phyloP scores from a whole-genome alignment of 2,329 filamentous ascomycete genomes.

The Botrytis paeoniae region DNA sequence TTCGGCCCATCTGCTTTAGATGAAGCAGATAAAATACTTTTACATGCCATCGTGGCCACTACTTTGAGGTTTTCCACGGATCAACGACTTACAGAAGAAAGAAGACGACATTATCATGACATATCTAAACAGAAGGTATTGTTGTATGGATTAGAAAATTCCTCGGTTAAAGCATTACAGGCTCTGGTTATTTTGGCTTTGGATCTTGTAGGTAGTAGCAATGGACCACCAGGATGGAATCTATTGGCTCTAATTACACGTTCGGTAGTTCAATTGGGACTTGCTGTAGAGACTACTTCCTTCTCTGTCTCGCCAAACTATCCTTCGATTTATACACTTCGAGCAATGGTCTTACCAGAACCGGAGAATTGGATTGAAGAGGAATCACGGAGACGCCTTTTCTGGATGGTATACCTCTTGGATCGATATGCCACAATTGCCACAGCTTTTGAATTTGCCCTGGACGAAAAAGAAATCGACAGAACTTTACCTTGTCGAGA shows the following conservation, averaged over 20 bases:
- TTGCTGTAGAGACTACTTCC: constrained; percentile 80
- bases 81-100: constrained; percentile 67
- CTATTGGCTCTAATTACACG: constrained; percentile 84
- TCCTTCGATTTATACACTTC: constrained; percentile 83
- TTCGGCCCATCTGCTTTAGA: constrained; percentile 76
- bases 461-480: constrained; percentile 88
- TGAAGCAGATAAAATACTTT: constrained; percentile 75
- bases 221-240: constrained; percentile 90
- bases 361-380: constrained; percentile 85
- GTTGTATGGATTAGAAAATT: constrained; percentile 84
- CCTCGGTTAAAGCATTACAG: constrained; percentile 82
- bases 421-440: constrained; percentile 88
- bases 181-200: constrained; percentile 83
- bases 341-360: constrained; percentile 81
- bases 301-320: constrained; percentile 74
- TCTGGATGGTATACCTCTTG: constrained; percentile 92
- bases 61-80: constrained; percentile 83
- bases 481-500: constrained; percentile 83
- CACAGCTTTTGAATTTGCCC: constrained; percentile 86
- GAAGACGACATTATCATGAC: constrained; percentile 71
- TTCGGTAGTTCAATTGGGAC: constrained; percentile 81
- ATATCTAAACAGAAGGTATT: constrained; percentile 82
- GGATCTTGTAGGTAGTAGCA: constrained; percentile 80
- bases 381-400: constrained; percentile 76
- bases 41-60: constrained; percentile 87